Conservation (phyloP, 192 early-diverging fungal species). For the Piromyces finnis region DNA sequence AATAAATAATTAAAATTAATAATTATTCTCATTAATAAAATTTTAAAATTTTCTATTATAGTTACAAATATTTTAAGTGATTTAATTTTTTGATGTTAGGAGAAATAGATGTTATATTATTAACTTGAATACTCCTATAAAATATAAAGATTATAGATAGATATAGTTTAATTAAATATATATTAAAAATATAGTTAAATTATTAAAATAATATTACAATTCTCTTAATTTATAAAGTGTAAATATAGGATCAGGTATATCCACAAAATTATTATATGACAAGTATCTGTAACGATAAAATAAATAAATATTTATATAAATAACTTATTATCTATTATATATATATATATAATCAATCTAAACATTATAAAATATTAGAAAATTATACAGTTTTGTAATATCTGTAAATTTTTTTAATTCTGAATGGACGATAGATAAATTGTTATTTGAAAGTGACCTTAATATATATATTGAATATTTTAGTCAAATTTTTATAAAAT, state of each 20-base stretch:
- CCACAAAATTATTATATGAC: background rate
- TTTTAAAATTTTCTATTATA: too few relatives aligned
- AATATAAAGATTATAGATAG: background rate
- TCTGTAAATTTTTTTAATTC: background rate
- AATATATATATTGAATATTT: background rate
- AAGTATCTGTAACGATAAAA: background rate
- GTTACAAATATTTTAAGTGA: background rate
- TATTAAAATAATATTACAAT: background rate
- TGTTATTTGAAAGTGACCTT: background rate
- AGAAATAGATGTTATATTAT: background rate
- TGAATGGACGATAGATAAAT: background rate
- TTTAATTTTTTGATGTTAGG: background rate
- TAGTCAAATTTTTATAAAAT: background rate
- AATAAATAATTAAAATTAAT: too few relatives aligned
- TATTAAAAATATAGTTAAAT: too few relatives aligned
- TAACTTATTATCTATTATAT: too few relatives aligned
- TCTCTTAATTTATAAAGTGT: background rate
- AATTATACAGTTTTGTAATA: background rate
- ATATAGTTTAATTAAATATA: too few relatives aligned
- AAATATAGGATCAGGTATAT: background rate
- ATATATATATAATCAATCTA: too few relatives aligned
- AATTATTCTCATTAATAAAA: too few relatives aligned
- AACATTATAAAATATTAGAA: too few relatives aligned
- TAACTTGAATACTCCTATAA: background rate
- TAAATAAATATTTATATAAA: too few relatives aligned